Evolutionary conservation across 768 basidiomycete genomes (phyloP).

Genomic region (Suillus americanus): DNA sequence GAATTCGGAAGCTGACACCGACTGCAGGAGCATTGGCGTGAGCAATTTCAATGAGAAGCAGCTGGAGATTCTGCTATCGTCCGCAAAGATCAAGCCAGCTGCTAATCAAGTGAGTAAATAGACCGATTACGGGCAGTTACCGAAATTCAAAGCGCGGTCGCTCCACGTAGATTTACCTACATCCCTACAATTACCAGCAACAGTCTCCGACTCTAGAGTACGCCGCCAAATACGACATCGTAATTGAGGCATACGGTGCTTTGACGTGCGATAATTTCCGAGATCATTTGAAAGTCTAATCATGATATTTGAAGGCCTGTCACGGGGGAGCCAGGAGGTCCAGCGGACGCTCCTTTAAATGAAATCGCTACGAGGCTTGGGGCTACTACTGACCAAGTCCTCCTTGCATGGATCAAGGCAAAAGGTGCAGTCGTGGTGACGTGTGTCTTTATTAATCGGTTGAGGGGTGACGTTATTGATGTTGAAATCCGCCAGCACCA

Average conservation of each 20-base stretch:
- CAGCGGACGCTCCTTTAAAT: conserved; percentile 58
- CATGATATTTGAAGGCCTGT: conserved; percentile 46
- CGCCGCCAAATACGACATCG: conserved; percentile 55
- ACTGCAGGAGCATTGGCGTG: conserved; percentile 64
- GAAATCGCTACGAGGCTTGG: conserved; percentile 50
- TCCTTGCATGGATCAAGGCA: conserved; percentile 70
- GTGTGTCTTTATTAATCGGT: conserved; percentile 31
- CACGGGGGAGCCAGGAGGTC: conserved; percentile 57
- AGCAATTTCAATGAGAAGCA: conserved; percentile 64
- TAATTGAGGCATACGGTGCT: conserved; percentile 70
- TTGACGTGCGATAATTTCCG: conserved; percentile 46
- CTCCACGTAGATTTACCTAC: conserved; percentile 53
- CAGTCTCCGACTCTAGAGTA: conserved; percentile 59
- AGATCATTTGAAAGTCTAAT: not conserved
- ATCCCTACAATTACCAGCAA: conserved; percentile 64
- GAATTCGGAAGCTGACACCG: not conserved
- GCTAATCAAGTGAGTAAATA: conserved; percentile 60
- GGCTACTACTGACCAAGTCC: conserved; percentile 61
- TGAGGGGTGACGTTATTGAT: not conserved
- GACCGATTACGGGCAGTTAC: not conserved
- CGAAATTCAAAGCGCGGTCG: not conserved
- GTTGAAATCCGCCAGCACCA: conserved; percentile 41
- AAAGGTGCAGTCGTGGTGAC: conserved; percentile 69
- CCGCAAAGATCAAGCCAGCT: conserved; percentile 61
- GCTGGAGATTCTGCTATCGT: conserved; percentile 54